phyloP scores from a whole-genome alignment of 345 rosid genomes.

The Salix caprea region DNA sequence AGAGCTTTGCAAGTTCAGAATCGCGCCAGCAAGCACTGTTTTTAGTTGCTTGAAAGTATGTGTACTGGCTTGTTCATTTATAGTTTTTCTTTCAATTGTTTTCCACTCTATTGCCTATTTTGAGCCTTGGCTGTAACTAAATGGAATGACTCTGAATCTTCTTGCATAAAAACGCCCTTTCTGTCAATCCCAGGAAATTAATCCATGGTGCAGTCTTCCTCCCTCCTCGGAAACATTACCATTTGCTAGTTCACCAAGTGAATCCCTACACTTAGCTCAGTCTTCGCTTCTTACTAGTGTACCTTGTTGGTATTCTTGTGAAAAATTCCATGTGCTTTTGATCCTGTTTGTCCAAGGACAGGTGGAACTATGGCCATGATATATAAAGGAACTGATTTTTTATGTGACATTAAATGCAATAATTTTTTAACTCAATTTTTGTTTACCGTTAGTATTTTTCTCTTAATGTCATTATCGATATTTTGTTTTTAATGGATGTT shows the following conservation, averaged over 20 bases:
- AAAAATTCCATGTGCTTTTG: not conserved
- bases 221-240: not conserved
- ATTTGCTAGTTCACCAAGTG: not conserved
- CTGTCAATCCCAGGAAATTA: not conserved
- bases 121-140: not conserved
- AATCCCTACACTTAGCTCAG: not conserved
- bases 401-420: not conserved
- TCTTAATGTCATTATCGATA: not conserved
- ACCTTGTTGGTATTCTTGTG: not conserved
- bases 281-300: not conserved
- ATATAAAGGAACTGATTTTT: not conserved
- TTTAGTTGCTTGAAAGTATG: constrained; percentile 94
- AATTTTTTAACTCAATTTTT: not conserved
- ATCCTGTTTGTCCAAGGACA: not conserved
- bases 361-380: not conserved
- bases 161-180: not conserved
- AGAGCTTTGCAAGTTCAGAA: constrained; percentile 93
- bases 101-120: not conserved
- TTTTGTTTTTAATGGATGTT: not conserved
- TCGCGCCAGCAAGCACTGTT: constrained; percentile 58
- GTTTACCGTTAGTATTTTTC: too few species aligned
- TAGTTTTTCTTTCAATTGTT: not conserved
- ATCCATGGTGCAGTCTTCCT: not conserved
- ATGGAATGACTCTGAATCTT: not conserved
- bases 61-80: constrained; percentile 3